Evolutionary conservation across 495 filamentous ascomycete genomes (phyloP).

Genomic region (Hypoxylon crocopeplum): DNA sequence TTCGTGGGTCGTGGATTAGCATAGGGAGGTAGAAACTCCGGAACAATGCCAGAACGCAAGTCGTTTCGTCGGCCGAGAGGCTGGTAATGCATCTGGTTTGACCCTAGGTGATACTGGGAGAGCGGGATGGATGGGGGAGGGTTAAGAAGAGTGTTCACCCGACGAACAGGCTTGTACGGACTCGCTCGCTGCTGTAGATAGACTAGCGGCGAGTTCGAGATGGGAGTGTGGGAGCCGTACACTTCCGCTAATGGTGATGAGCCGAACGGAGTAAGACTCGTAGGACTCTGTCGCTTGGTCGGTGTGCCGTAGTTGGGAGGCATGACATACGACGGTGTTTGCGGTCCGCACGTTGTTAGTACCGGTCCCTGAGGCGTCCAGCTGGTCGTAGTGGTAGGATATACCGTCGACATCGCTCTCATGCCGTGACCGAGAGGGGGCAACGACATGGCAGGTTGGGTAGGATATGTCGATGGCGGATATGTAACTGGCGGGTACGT

Average conservation of each 20-base stretch:
- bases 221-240: conserved; percentile 60
- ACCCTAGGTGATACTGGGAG: conserved; percentile 72
- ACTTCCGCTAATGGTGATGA: conserved; percentile 60
- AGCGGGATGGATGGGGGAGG: conserved; percentile 84
- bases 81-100: conserved; percentile 94
- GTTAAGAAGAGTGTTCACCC: conserved; percentile 86
- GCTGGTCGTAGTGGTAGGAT: conserved; percentile 40
- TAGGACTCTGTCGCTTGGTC: conserved; percentile 48
- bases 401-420: conserved; percentile 60
- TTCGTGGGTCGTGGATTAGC: conserved; percentile 27
- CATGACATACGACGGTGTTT: conserved; percentile 36
- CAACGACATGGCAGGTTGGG: conserved; percentile 50
- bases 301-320: conserved; percentile 50
- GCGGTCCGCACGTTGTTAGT: conserved; percentile 45
- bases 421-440: conserved; percentile 53
- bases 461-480: conserved; percentile 37
- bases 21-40: conserved; percentile 62
- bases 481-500: conserved; percentile 32
- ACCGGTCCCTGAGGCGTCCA: conserved; percentile 41
- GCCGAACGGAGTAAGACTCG: conserved; percentile 41
- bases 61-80: conserved; percentile 82
- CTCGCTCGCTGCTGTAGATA: conserved; percentile 72
- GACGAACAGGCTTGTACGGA: conserved; percentile 89
- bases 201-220: conserved; percentile 62
- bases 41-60: conserved; percentile 80